Conservation (phyloP, 179 eudicot species). For the Beta lomatogona region DNA sequence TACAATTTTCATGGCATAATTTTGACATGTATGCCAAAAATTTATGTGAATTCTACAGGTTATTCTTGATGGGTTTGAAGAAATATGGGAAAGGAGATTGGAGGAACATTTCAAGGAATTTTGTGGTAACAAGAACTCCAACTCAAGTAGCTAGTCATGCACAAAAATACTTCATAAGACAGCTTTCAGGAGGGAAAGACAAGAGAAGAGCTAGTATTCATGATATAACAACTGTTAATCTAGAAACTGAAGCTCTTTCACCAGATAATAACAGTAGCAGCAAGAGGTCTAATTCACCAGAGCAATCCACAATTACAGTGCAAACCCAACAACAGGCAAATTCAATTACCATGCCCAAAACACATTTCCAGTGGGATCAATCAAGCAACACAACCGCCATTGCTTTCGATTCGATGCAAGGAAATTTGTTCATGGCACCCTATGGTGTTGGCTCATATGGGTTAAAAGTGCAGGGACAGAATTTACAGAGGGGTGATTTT, state of each 20-base stretch:
- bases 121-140: slow-evolving; percentile 86
- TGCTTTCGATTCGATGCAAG: slow-evolving; percentile 48
- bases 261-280: slow-evolving; percentile 45
- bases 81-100: slow-evolving; percentile 99
- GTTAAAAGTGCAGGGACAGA: slow-evolving; percentile 49
- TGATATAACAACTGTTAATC: slow-evolving; percentile 87
- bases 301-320: slow-evolving; percentile 40
- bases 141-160: slow-evolving; percentile 99
- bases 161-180: slow-evolving; percentile 94
- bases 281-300: slow-evolving; percentile 51
- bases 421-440: slow-evolving; percentile 47
- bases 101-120: slow-evolving; percentile 96
- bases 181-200: slow-evolving; percentile 92
- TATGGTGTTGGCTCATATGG: slow-evolving; percentile 52
- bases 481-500: slow-evolving; percentile 40
- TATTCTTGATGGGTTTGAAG: slow-evolving; percentile 88
- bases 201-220: slow-evolving; percentile 96
- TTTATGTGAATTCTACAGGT: slow-evolving; percentile 44
- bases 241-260: slow-evolving; percentile 56
- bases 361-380: slow-evolving; percentile 62
- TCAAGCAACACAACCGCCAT: slow-evolving; percentile 39
- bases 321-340: slow-evolving; percentile 37
- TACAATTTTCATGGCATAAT: slow-evolving; percentile 25
- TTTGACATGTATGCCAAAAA: slow-evolving; percentile 18
- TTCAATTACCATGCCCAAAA: slow-evolving; percentile 34